Evolutionary conservation across 2,329 filamentous ascomycete genomes (phyloP), one percentile per base, ranked within the genome.

Genomic region (Hymenotorrendiella dingleyae): DNA sequence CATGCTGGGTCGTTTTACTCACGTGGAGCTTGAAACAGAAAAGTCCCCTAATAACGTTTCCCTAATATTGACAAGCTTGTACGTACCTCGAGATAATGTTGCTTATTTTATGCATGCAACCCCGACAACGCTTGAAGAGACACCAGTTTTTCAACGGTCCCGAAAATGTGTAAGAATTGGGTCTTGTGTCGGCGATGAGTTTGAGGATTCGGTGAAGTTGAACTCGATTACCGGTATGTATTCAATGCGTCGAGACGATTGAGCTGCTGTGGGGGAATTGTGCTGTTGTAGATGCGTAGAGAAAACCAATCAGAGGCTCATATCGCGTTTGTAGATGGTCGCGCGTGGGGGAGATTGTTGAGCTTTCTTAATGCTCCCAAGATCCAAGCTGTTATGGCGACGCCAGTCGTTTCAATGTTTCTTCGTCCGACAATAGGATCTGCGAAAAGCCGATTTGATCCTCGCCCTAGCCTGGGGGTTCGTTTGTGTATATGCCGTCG

Each of bases 111-210:
- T 28, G 21, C 27, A 29, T 10, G n/a, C 29, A 41, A 32, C 10
- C 24, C 17, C 29, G 23, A 23, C 6, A 24, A 28, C 16, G 28
- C 16, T 12, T 20, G 42, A 35, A 27, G n/a, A n/a, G n/a, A n/a
- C n/a, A 36, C 44, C 28, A 34, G 40, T 39, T 23, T 33, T 43
- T 22, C 34, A 34, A 46, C 37, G 20, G 43, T 52, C 28, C 44
- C 41, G 38, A 45, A 33, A 45, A 44, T 26, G 43, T 42, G 51
- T 40, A 28, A 48, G 41, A 45, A 43, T 45, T 49, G 46, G 47
- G 43, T 49, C 48, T 52, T 48, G 47, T 43, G 46, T 45, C 46
- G 46, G 39, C 49, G 54, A 36, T 35, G 36, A 40, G 48, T 55
- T 46, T 52, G 47, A 52, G 36, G 46, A 36, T 45, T 42, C 38